Conservation (phyloP, 768 basidiomycete species). For the Trametes gibbosa region DNA sequence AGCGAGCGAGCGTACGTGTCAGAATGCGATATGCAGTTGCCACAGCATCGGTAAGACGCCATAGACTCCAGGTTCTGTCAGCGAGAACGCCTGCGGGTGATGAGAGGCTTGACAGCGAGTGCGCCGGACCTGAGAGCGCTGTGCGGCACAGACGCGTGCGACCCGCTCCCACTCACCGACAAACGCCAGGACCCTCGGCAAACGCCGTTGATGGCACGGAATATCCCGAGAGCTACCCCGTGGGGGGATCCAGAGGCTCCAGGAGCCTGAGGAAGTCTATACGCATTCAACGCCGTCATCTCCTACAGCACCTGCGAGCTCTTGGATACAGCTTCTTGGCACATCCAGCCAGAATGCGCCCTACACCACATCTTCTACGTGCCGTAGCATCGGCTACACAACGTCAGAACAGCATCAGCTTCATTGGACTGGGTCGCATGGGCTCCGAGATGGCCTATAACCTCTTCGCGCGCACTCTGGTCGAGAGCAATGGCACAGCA, state of each 20-base stretch:
- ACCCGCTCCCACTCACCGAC: no score
- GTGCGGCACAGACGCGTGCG: no score
- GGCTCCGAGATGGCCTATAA: conserved; percentile 86
- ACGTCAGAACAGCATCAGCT: conserved; percentile 53
- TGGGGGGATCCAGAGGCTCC: conserved; percentile 6
- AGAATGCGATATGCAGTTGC: conserved; percentile 11
- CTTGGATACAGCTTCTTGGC: not conserved
- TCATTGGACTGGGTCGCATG: conserved; percentile 89
- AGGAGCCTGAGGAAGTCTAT: no score
- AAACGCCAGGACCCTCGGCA: no score
- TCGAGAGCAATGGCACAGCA: conserved; percentile 44
- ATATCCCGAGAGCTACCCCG: conserved; percentile 20
- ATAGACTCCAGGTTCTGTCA: not conserved
- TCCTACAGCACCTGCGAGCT: not conserved
- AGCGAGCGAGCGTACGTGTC: conserved; percentile 16
- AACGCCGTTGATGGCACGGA: not conserved
- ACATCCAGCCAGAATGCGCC: conserved; percentile 41
- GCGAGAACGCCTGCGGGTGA: no score
- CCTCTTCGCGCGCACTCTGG: conserved; percentile 71
- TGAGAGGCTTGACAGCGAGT: no score
- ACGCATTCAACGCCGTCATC: not conserved
- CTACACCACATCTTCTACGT: conserved; percentile 41
- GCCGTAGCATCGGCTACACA: conserved; percentile 8
- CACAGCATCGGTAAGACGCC: conserved; percentile 1
- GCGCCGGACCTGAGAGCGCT: no score